These are phyloP conservation scores for Hymenoscyphus scutula DNA, from an alignment of 2,329 filamentous ascomycete genomes.

Conservation along the genomic window DNA sequence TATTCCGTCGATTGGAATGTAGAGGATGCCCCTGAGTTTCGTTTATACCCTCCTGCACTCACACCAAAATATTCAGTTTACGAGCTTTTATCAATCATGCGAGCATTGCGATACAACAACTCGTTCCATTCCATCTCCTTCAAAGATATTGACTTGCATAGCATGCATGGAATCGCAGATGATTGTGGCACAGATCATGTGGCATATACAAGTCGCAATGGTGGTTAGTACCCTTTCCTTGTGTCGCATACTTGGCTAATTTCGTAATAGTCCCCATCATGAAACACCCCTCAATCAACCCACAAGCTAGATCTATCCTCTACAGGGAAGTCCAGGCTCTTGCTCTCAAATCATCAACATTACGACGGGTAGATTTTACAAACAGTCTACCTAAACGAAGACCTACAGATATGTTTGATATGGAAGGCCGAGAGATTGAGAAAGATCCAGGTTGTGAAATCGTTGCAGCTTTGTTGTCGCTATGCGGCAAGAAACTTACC, in stretches of 20 bases:
- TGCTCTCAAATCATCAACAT: slow-evolving; percentile 61
- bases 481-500: slow-evolving; percentile 65
- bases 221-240: slow-evolving; percentile 53
- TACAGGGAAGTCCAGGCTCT: slow-evolving; percentile 68
- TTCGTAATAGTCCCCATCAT: slow-evolving; percentile 31
- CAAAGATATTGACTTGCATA: slow-evolving; percentile 60
- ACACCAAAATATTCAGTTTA: slow-evolving; percentile 54
- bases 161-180: slow-evolving; percentile 61
- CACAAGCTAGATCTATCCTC: slow-evolving; percentile 49
- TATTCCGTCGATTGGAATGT: slow-evolving; percentile 60
- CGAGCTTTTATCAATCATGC: slow-evolving; percentile 68
- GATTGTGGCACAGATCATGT: slow-evolving; percentile 60
- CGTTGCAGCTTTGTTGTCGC: slow-evolving; percentile 65
- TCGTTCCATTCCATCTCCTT: slow-evolving; percentile 67
- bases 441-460: slow-evolving; percentile 66
- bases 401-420: slow-evolving; percentile 41
- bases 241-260: slow-evolving; percentile 42
- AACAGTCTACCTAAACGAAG: slow-evolving; percentile 57
- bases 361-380: slow-evolving; percentile 64
- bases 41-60: slow-evolving; percentile 56
- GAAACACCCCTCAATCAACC: slow-evolving; percentile 32
- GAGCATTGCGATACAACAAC: slow-evolving; percentile 69
- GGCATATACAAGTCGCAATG: slow-evolving; percentile 57
- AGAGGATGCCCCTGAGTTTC: slow-evolving; percentile 67
- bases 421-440: slow-evolving; percentile 46